Percentiles rank a stretch among this genome's conserved stretches.
phyloP scores from a whole-genome alignment of 371 early-diverging fungal genomes.

The Sporodiniella umbellata region DNA sequence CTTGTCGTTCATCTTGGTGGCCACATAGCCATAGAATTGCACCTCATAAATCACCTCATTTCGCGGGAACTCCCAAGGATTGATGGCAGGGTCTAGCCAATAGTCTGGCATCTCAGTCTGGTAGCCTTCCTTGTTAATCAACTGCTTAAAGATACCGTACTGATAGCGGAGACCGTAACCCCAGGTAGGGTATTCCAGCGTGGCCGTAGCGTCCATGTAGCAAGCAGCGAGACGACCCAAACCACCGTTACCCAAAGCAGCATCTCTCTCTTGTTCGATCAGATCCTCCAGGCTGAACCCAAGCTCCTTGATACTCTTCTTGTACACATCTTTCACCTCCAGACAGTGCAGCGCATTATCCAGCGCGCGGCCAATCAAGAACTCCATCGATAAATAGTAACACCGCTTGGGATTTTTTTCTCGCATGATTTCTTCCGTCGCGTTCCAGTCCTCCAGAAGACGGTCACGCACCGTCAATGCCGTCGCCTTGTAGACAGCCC shows the following conservation, averaged over 20 bases:
- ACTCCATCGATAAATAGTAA: slow-evolving; percentile 93
- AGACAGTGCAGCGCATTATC: slow-evolving; percentile 90
- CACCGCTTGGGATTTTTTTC: slow-evolving; percentile 79
- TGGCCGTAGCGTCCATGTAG: slow-evolving; percentile 89
- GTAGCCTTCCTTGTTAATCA: slow-evolving; percentile 75
- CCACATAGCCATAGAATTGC: slow-evolving; percentile 82
- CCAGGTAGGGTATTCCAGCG: slow-evolving; percentile 87
- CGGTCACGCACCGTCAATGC: slow-evolving; percentile 86
- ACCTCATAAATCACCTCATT: slow-evolving; percentile 83
- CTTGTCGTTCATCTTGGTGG: slow-evolving; percentile 59
- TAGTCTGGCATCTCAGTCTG: slow-evolving; percentile 92
- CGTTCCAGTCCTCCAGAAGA: slow-evolving; percentile 85
- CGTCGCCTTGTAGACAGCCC: slow-evolving; percentile 82
- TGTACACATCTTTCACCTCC: slow-evolving; percentile 69
- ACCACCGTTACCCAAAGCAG: slow-evolving; percentile 94
- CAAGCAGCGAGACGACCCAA: slow-evolving; percentile 89
- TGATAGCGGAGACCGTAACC: slow-evolving; percentile 87
- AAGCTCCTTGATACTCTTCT: slow-evolving; percentile 60
- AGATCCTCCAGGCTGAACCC: slow-evolving; percentile 89
- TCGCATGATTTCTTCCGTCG: slow-evolving; percentile 64
- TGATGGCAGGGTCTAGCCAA: slow-evolving; percentile 74
- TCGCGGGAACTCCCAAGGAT: slow-evolving; percentile 94
- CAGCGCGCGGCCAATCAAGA: slow-evolving; percentile 87
- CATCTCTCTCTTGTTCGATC: slow-evolving; percentile 87
- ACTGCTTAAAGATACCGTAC: slow-evolving; percentile 95